Conservation (phyloP, 441 rosid species). For the Erodium trifolium region DNA sequence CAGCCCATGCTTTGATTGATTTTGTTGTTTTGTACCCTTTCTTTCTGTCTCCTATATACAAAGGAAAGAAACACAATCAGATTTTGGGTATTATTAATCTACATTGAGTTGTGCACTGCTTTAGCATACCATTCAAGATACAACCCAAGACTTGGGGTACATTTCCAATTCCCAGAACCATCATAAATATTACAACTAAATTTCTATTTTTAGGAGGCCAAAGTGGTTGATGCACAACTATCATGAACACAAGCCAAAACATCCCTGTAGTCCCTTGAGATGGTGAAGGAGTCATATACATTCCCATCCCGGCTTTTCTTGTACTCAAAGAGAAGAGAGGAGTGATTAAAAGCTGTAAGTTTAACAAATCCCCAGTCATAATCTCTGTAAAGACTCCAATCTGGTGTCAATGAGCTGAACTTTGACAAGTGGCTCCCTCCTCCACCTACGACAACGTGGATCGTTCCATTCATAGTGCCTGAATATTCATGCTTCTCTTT, state of each 20-base stretch:
- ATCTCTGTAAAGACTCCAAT: conserved; percentile 73
- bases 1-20: neutral
- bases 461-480: conserved; percentile 66
- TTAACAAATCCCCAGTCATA: conserved; percentile 76
- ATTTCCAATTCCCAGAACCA: neutral
- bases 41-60: neutral
- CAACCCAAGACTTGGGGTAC: neutral
- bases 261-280: conserved; percentile 74
- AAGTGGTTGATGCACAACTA: conserved; percentile 51
- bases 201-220: conserved; percentile 33
- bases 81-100: neutral
- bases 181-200: neutral
- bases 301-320: conserved; percentile 67
- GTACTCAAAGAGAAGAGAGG: conserved; percentile 72
- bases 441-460: conserved; percentile 83
- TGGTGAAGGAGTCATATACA: conserved; percentile 70
- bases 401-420: conserved; percentile 40
- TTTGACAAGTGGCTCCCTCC: conserved; percentile 62
- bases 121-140: neutral
- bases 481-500: conserved; percentile 45
- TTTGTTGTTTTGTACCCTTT: neutral
- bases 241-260: conserved; percentile 72
- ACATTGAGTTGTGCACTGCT: neutral
- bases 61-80: neutral
- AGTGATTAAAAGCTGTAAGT: conserved; percentile 66